Conservation (phyloP, 306 rosid species). For the Cucurbita pepo region DNA sequence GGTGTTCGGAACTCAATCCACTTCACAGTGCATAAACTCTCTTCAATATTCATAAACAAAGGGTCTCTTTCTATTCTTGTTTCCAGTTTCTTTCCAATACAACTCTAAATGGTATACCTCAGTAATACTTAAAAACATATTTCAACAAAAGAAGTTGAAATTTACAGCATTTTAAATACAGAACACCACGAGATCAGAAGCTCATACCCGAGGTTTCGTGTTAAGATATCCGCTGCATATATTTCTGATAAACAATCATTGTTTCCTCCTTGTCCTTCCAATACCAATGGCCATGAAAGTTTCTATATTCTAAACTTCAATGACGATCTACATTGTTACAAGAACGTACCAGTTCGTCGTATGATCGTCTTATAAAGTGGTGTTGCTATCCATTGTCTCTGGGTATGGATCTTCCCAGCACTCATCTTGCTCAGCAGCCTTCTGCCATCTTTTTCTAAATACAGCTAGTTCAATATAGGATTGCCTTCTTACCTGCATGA, state of each 20-base stretch:
- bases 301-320: not conserved
- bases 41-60: not conserved
- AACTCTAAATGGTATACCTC: not conserved
- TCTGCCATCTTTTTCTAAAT: slow-evolving; percentile 27
- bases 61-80: not conserved
- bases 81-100: not conserved
- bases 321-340: not conserved
- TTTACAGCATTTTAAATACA: not conserved
- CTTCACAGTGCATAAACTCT: not conserved
- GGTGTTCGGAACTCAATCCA: not conserved
- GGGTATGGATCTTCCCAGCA: slow-evolving; percentile 33
- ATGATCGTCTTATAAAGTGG: not conserved
- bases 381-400: not conserved
- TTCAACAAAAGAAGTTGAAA: not conserved
- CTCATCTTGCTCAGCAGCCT: slow-evolving; percentile 23
- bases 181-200: not conserved
- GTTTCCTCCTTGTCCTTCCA: not conserved
- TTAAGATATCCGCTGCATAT: not conserved
- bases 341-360: not conserved
- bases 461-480: slow-evolving; percentile 23
- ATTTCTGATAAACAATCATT: not conserved
- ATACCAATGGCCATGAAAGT: not conserved
- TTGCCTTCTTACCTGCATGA: slow-evolving; percentile 37
- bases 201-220: not conserved
- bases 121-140: not conserved